Evolutionary conservation across 2,329 filamentous ascomycete species (phyloP).

Genomic region (Xylariaceae sp.): DNA sequence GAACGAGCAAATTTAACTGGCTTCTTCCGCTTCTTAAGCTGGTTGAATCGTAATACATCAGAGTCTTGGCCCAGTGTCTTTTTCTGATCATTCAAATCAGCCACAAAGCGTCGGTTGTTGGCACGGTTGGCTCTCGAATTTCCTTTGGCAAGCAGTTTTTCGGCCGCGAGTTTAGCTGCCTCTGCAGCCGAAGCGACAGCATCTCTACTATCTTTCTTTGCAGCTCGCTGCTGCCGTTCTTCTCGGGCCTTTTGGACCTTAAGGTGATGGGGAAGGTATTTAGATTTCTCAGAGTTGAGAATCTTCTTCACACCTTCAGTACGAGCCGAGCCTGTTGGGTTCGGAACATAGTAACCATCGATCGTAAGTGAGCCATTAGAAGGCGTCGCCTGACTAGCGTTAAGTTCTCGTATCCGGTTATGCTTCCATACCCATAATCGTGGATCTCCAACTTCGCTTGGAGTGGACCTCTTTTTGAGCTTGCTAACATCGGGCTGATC

Average conservation of each 20-base stretch:
- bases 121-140: constrained; percentile 93
- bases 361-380: constrained; percentile 53
- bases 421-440: constrained; percentile 65
- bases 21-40: constrained; percentile 99
- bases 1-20: constrained; percentile 97
- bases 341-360: constrained; percentile 81
- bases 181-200: constrained; percentile 70
- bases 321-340: constrained; percentile 81
- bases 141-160: constrained; percentile 83
- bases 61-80: constrained; percentile 82
- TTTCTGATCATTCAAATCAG: constrained; percentile 95
- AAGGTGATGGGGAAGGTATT: constrained; percentile 96
- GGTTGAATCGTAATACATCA: constrained; percentile 95
- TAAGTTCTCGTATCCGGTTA: constrained; percentile 62
- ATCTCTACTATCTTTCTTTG: constrained; percentile 71
- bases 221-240: constrained; percentile 79
- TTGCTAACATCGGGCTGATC: constrained; percentile 58
- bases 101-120: constrained; percentile 92
- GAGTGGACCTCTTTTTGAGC: constrained; percentile 56
- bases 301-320: constrained; percentile 97
- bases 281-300: constrained; percentile 95
- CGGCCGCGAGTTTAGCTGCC: constrained; percentile 74
- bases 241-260: constrained; percentile 92
- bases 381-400: constrained; percentile 48
- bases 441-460: constrained; percentile 55